These are phyloP conservation scores for Chaetomium tenue DNA, from an alignment of 495 filamentous ascomycete genomes.

Conservation along the genomic window DNA sequence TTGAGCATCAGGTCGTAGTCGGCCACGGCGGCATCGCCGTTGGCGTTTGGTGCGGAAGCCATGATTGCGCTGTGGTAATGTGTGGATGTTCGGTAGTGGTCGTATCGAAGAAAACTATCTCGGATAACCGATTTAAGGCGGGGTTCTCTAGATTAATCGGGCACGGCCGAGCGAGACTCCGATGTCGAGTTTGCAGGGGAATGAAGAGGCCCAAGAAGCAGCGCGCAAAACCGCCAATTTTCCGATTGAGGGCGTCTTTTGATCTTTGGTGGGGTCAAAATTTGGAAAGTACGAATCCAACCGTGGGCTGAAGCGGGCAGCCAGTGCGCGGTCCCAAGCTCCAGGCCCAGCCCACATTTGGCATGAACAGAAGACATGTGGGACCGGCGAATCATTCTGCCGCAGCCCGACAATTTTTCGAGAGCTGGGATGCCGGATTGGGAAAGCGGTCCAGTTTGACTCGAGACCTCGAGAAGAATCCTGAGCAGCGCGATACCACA, in stretches of 20 bases:
- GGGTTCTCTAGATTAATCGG: background rate
- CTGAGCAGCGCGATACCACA: background rate
- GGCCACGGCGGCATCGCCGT: constrained; percentile 56
- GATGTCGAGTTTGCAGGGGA: background rate
- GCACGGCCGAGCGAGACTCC: constrained; percentile 11
- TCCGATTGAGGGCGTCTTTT: constrained; percentile 26
- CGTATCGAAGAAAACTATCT: background rate
- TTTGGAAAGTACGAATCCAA: constrained; percentile 32
- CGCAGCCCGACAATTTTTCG: constrained; percentile 25
- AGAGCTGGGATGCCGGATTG: constrained; percentile 11
- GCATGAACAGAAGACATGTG: background rate
- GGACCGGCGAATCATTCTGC: constrained; percentile 28
- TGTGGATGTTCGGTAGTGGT: background rate
- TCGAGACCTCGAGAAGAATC: constrained; percentile 11
- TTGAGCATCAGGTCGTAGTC: constrained; percentile 81
- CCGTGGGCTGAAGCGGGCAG: constrained; percentile 20
- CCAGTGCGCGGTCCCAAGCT: background rate
- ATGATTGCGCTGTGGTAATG: constrained; percentile 21
- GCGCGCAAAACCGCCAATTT: constrained; percentile 32
- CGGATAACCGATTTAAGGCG: background rate
- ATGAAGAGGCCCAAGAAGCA: background rate
- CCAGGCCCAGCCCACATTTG: constrained; percentile 4
- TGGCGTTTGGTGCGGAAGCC: constrained; percentile 42
- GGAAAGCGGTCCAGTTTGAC: constrained; percentile 12
- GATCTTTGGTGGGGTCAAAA: constrained; percentile 42